These are phyloP conservation scores for Clavulina sp. DNA, from an alignment of 768 basidiomycete species.

Conservation along the genomic window DNA sequence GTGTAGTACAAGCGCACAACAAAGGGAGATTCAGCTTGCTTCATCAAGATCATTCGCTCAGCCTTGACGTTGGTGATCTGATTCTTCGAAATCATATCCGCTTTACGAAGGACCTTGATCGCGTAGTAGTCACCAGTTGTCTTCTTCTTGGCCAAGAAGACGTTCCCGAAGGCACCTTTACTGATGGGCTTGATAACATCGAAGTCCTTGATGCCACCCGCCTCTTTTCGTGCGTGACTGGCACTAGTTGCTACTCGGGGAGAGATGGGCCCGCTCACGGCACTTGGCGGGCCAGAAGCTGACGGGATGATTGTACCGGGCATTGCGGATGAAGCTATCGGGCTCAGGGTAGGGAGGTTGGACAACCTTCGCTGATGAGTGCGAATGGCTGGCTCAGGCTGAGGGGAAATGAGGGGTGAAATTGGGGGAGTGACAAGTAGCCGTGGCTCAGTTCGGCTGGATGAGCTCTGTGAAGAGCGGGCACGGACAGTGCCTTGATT, in stretches of 20 bases:
- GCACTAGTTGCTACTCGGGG: conserved; percentile 69
- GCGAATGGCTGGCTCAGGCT: conserved; percentile 30
- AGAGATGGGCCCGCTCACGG: conserved; percentile 42
- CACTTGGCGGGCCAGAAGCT: conserved; percentile 1
- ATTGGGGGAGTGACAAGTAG: conserved; percentile 57
- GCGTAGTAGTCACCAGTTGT: conserved; percentile 97
- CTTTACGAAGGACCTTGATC: conserved; percentile 99
- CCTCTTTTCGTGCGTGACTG: conserved; percentile 58
- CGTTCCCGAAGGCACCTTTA: conserved; percentile 96
- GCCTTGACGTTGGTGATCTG: conserved; percentile 99
- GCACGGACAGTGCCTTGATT: conserved; percentile 32
- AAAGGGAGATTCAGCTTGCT: conserved; percentile 94
- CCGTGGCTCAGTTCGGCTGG: conserved; percentile 31
- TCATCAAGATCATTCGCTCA: conserved; percentile 98
- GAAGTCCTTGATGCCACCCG: conserved; percentile 95
- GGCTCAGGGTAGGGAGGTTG: conserved; percentile 41
- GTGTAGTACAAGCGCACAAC: conserved; percentile 97
- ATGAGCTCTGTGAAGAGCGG: conserved; percentile 41
- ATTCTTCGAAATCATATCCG: conserved; percentile 99
- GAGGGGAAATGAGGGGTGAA: conserved; percentile 40
- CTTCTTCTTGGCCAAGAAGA: conserved; percentile 96
- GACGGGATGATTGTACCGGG: conserved; percentile 39
- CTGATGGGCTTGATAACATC: conserved; percentile 99
- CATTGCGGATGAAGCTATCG: conserved; percentile 16
- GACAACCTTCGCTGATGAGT: conserved; percentile 40